phyloP scores from a whole-genome alignment of 163 green algal species.

The Chlamydomonas reinhardtii region DNA sequence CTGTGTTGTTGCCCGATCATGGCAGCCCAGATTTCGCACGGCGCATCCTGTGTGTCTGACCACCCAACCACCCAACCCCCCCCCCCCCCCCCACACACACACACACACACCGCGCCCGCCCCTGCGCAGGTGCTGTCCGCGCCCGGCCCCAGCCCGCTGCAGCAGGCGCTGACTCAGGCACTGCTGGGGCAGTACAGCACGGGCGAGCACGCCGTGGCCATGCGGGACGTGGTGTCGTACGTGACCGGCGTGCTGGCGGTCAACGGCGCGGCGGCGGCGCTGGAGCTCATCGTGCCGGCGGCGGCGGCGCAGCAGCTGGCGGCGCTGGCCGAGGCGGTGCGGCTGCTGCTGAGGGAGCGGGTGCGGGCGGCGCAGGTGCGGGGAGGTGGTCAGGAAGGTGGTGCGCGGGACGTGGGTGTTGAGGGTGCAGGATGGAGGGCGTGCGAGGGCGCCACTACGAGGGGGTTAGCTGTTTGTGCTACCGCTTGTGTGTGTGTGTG shows the following conservation, averaged over 20 bases:
- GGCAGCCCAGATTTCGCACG: too few species aligned
- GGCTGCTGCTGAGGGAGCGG: conserved; percentile 5
- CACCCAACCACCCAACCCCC: too few species aligned
- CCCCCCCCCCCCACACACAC: too few species aligned
- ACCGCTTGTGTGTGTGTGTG: too few species aligned
- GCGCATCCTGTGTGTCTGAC: too few species aligned
- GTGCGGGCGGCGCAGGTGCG: conserved; percentile 24
- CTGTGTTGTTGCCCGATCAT: too few species aligned
- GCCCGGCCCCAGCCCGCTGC: conserved; percentile 2
- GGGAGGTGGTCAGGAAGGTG: too few species aligned
- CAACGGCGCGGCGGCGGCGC: conserved; percentile 32
- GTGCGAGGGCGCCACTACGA: too few species aligned
- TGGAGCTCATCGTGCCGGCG: conserved; percentile 35
- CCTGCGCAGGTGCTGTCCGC: conserved; percentile 27
- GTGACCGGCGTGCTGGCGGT: conserved; percentile 43
- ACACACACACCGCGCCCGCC: too few species aligned
- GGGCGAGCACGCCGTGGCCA: conserved; percentile 58
- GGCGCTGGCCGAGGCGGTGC: background rate
- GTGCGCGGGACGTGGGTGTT: too few species aligned
- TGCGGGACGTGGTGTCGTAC: conserved; percentile 66
- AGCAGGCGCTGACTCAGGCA: conserved; percentile 51
- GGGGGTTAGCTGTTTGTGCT: too few species aligned
- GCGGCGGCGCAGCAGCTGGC: conserved; percentile 1
- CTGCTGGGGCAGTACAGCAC: conserved; percentile 60
- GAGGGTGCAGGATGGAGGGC: too few species aligned